Base-by-base conservation (phyloP, 768 basidiomycete species). In the Russula virescens region DNA sequence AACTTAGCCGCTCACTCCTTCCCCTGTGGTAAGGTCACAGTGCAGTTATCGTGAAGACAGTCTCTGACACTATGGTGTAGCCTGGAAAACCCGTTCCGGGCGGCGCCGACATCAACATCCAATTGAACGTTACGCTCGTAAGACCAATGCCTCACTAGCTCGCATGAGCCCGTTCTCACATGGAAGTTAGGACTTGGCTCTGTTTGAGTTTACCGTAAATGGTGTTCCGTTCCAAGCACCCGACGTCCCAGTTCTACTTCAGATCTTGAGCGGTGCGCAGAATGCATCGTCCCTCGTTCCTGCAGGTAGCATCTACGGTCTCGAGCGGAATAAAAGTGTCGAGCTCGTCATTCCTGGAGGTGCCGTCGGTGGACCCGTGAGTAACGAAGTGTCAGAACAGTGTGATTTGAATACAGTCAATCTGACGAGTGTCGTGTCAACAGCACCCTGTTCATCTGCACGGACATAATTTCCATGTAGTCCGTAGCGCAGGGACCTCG, bases 401-500 rank as follows among this genome's bases (percentile, higher is more conserved):
- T 8, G 31, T 31, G 31, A 38, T 38, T 16, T 16, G 10, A 16
- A 18, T 31, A n/a, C 28, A 0, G 43, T 8, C 40, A 25, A 10
- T 25, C 14, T 63, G 26, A 16, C 31, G 19, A 7, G 13, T 1
- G 4, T 40, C 3, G 31, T 6, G 16, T 58, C 23, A 26, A 28
- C 18, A 63, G 62, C 62, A 63, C 16, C 62, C 62, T 35, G 34
- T 63, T 34, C 62, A 63, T 26, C 43, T 63, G 38, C 62, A 63
- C n/a, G 62, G 62, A 1, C 68, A 69, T 35, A 45, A 49, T 11
- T 69, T 69, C 55, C 50, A 46, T 18, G 69, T 69, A 4, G 58
- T 69, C 3, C 69, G 68, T n/a, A 61, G 56, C 19, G 66, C 69
- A 14, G 62, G 65, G 1, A 61, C 53, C n/a, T n/a, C 69, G 9